Conservation (phyloP, 495 filamentous ascomycete species). For the Sporormia fimetaria region DNA sequence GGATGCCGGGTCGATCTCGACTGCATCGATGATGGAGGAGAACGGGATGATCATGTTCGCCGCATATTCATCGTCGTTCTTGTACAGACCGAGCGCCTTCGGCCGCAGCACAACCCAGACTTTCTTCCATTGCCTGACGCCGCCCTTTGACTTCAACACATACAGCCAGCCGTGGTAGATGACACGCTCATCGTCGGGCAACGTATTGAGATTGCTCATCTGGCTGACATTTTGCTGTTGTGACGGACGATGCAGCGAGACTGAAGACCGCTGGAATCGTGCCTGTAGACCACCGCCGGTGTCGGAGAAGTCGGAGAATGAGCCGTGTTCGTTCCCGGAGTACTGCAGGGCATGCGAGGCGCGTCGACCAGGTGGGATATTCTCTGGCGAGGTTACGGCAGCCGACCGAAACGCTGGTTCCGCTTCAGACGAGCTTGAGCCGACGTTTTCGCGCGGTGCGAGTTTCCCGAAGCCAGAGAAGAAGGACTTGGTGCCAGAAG, state of each 20-base stretch:
- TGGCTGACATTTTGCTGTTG: conserved; percentile 45
- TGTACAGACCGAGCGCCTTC: conserved; percentile 80
- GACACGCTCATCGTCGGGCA: conserved; percentile 52
- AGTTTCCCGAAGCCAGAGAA: conserved; percentile 26
- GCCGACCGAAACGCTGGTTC: too few relatives aligned
- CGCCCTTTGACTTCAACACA: conserved; percentile 72
- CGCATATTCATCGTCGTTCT: conserved; percentile 84
- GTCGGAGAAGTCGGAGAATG: conserved; percentile 86
- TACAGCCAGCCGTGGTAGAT: conserved; percentile 88
- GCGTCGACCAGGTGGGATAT: conserved; percentile 21
- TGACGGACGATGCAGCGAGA: conserved; percentile 29
- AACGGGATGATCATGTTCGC: conserved; percentile 73
- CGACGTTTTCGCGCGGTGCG: conserved; percentile 24
- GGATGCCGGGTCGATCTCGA: conserved; percentile 81
- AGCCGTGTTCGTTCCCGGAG: conserved; percentile 78
- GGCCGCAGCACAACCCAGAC: conserved; percentile 88
- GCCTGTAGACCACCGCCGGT: conserved; percentile 33
- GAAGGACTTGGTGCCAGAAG: conserved; percentile 31
- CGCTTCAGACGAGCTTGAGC: conserved; percentile 58
- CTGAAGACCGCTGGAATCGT: conserved; percentile 33
- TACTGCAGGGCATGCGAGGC: conserved; percentile 55
- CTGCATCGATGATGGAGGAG: conserved; percentile 72
- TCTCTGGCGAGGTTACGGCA: conserved; percentile 12
- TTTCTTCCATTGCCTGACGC: conserved; percentile 88
- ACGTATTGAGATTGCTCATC: conserved; percentile 46